phyloP scores from a whole-genome alignment of 108 stramenopile genomes.

The Cyclostephanos invisitatus region DNA sequence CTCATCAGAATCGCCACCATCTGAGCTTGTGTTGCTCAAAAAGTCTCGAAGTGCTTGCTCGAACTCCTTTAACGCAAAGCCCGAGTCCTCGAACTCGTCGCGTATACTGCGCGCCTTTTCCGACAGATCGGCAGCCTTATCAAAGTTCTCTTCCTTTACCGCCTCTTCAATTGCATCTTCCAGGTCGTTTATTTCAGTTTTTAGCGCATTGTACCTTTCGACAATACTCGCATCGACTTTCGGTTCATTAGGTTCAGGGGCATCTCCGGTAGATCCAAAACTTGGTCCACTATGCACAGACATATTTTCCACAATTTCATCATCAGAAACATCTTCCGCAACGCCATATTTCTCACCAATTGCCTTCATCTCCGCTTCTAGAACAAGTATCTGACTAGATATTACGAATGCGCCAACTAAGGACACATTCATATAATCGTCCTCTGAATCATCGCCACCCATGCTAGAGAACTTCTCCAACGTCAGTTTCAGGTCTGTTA shows the following conservation, averaged over 20 bases:
- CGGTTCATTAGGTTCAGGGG: conserved; percentile 3
- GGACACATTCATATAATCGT: conserved; percentile 57
- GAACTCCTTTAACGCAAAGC: conserved; percentile 20
- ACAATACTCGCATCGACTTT: conserved; percentile 19
- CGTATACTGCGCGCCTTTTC: conserved; percentile 15
- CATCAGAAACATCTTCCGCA: conserved; percentile 39
- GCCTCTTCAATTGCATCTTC: conserved; percentile 20
- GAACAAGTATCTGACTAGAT: conserved; percentile 66
- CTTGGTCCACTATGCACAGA: conserved; percentile 12
- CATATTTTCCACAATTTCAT: conserved; percentile 18
- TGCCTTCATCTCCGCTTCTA: conserved; percentile 57
- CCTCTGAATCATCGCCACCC: not conserved
- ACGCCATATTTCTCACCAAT: conserved; percentile 71
- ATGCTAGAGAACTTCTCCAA: conserved; percentile 20
- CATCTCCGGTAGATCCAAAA: conserved; percentile 18
- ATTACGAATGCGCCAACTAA: conserved; percentile 75
- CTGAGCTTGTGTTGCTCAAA: not conserved
- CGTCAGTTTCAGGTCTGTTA: conserved; percentile 41
- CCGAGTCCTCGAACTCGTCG: conserved; percentile 19
- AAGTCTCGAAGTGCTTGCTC: conserved; percentile 20
- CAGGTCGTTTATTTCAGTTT: conserved; percentile 12
- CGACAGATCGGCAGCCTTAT: conserved; percentile 34
- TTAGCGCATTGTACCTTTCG: conserved; percentile 7
- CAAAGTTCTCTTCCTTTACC: conserved; percentile 19
- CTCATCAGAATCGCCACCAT: not conserved